Percentiles rank a stretch among this genome's conserved stretches.
phyloP scores from a whole-genome alignment of 495 filamentous ascomycete species.

The Hypoxylon fragiforme region DNA sequence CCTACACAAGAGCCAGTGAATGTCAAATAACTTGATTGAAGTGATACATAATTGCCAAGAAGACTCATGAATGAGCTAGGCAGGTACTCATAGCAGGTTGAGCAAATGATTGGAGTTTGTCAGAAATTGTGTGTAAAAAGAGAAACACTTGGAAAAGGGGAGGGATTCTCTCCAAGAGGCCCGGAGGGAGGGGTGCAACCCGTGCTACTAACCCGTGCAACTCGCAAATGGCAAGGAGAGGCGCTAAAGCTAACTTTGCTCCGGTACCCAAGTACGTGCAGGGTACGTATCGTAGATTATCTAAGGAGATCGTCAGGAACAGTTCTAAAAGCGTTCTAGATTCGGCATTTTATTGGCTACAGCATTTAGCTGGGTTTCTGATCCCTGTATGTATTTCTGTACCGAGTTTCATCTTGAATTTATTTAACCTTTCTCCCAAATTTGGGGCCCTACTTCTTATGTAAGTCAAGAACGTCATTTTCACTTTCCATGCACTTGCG shows the following conservation, averaged over 20 bases:
- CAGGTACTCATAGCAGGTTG: conserved; percentile 1
- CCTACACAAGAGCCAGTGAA: too few relatives aligned
- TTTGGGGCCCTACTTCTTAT: too few relatives aligned
- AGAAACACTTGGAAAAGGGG: too few relatives aligned
- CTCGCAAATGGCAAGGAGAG: conserved; percentile 7
- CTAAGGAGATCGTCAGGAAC: conserved; percentile 32
- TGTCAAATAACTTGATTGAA: conserved; percentile 5
- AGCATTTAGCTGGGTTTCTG: too few relatives aligned
- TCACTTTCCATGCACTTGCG: not conserved
- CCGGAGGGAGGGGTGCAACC: not conserved
- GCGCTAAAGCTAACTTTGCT: conserved; percentile 17
- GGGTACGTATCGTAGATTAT: conserved; percentile 10
- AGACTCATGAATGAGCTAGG: too few relatives aligned
- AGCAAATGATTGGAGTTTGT: conserved; percentile 5
- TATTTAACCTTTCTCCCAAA: conserved; percentile 4
- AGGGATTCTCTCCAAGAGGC: not conserved
- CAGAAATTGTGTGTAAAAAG: too few relatives aligned
- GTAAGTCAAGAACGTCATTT: conserved; percentile 10
- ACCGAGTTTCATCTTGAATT: conserved; percentile 27
- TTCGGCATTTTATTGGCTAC: conserved; percentile 14
- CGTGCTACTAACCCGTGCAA: not conserved
- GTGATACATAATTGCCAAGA: conserved; percentile 9
- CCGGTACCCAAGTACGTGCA: too few relatives aligned
- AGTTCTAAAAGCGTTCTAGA: conserved; percentile 10
- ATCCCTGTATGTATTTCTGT: conserved; percentile 5